Base-by-base conservation (phyloP, 192 early-diverging fungal genomes). In the Phlyctochytrium planicorne region DNA sequence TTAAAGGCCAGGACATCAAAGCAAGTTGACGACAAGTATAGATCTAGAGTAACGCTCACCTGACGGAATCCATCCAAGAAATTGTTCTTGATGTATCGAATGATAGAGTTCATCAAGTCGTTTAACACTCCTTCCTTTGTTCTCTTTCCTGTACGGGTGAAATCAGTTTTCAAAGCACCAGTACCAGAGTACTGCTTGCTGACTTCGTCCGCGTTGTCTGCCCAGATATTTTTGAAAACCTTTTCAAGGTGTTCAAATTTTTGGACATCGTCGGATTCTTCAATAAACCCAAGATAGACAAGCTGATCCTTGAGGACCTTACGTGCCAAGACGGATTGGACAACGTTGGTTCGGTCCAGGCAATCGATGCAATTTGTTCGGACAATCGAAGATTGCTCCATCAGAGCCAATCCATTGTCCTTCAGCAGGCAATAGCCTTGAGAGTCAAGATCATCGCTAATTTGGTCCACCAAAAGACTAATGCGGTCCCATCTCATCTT, bases 281-380 rank as follows among this genome's bases (percentile, higher is more conserved):
- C 84, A n/a, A n/a, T n/a, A n/a, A n/a, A n/a, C n/a, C n/a, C n/a
- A 10, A 88, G 63, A 23, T 88, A 83, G 3, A 84, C 80, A 30
- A 98, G 80, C 80, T 96, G 92, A 53, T 74, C 66, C 35, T 84
- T 84, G 57, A 99, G 80, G 0, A 90, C 73, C 53, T 73, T 77
- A 30, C 89, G 83, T 14, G 95, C 93, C 32, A 99, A 75, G 34
- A 95, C 90, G 29, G 89, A 91, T 72, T 99, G 98, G 23, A 98
- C 95, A 27, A 99, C 96, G 71, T 99, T 99, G 31, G 98, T 99
- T 68, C 98, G 89, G 72, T 99, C 98, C 34, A 99, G 78, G 74
- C 98, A 99, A 79, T 99, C 98, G 91, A 99, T 97, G 77, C 98
- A 99, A 76, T 99, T 99, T 1, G 95, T 90, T 56, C 98, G 90